Conservation (phyloP, 2,329 filamentous ascomycete genomes). For the Fusarium tuaranense region DNA sequence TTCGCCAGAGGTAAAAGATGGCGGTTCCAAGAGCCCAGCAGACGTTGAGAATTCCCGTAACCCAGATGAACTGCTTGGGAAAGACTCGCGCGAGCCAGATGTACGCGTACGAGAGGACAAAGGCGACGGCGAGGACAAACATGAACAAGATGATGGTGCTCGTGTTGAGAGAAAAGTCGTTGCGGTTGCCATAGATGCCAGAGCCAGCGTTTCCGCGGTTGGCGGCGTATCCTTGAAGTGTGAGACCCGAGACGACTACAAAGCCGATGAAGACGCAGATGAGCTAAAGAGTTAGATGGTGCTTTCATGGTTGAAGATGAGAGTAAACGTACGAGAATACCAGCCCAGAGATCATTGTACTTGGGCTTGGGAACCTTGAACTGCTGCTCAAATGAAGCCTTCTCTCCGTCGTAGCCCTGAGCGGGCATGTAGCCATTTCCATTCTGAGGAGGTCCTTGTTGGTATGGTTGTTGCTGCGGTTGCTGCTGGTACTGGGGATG, state of each 20-base stretch:
- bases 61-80: constrained; percentile 93
- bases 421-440: constrained; percentile 51
- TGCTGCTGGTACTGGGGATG: constrained; percentile 41
- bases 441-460: constrained; percentile 45
- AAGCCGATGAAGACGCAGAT: constrained; percentile 79
- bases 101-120: constrained; percentile 82
- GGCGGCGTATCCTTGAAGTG: constrained; percentile 78
- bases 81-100: constrained; percentile 80
- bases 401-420: constrained; percentile 56
- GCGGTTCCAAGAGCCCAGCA: constrained; percentile 86
- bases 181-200: constrained; percentile 78
- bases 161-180: constrained; percentile 77
- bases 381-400: constrained; percentile 77
- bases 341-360: constrained; percentile 92
- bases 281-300: constrained; percentile 60
- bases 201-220: constrained; percentile 73
- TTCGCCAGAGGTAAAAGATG: constrained; percentile 83
- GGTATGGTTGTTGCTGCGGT: constrained; percentile 43
- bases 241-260: constrained; percentile 79
- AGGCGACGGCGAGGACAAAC: constrained; percentile 79
- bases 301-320: neutral
- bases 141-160: constrained; percentile 90
- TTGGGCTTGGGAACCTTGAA: constrained; percentile 89
- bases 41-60: constrained; percentile 90
- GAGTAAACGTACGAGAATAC: constrained; percentile 70